Conservation (phyloP, 305 asterid species). For the Lippia alba region DNA sequence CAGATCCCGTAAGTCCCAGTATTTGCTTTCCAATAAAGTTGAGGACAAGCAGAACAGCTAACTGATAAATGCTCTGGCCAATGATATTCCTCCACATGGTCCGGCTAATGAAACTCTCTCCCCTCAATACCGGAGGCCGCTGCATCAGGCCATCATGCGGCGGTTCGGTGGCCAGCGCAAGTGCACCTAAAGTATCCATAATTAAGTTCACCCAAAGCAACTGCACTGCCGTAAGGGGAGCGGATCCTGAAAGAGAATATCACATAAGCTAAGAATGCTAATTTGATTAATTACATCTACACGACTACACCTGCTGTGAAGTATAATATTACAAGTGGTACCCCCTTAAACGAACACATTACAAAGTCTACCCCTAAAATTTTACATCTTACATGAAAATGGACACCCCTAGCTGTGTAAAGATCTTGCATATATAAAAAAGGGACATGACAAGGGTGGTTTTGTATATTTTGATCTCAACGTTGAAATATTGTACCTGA, state of each 20-base stretch:
- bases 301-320: no score
- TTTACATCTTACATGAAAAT: no score
- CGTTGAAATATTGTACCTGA: conserved; percentile 51
- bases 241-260: conserved; percentile 65
- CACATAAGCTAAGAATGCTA: no score
- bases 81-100: conserved; percentile 95
- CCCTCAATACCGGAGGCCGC: conserved; percentile 80
- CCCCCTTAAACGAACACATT: no score
- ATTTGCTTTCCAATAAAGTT: conserved; percentile 70
- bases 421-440: no score
- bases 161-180: conserved; percentile 96
- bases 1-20: conserved; percentile 65
- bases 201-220: conserved; percentile 98
- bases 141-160: conserved; percentile 91
- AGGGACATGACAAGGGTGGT: no score
- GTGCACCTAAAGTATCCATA: conserved; percentile 98
- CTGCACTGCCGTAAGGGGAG: conserved; percentile 97
- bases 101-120: conserved; percentile 72
- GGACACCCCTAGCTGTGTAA: no score
- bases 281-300: no score
- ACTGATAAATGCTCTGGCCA: conserved; percentile 90
- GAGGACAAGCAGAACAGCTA: conserved; percentile 72
- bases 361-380: no score
- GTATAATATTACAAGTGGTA: no score
- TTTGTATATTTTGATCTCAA: no score